Conservation (phyloP, 1,139 yeast genomes). For the Dujonia santamariae region DNA sequence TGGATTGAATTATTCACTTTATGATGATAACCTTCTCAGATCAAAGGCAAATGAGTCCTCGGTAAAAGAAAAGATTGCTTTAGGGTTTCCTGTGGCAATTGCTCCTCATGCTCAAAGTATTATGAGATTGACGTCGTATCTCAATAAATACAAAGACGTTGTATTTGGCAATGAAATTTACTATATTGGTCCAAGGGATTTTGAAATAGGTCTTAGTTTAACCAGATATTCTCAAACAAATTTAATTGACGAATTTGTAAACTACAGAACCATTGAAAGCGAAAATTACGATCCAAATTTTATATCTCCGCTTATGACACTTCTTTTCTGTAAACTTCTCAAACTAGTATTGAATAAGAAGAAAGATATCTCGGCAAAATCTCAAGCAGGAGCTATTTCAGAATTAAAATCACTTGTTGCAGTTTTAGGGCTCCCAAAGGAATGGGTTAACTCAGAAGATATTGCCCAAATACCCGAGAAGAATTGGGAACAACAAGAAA, state of each 20-base stretch:
- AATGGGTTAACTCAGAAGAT: slow-evolving; percentile 50
- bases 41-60: slow-evolving; percentile 19
- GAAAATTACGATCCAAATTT: slow-evolving; percentile 13
- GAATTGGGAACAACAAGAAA: slow-evolving; percentile 10
- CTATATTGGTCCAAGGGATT: slow-evolving; percentile 42
- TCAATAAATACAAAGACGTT: slow-evolving; percentile 38
- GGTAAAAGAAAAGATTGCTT: slow-evolving; percentile 22
- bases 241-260: slow-evolving; percentile 12
- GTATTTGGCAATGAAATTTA: slow-evolving; percentile 27
- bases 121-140: slow-evolving; percentile 38
- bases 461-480: slow-evolving; percentile 18
- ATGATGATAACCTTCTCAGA: slow-evolving; percentile 34
- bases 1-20: slow-evolving; percentile 33
- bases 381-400: slow-evolving; percentile 30
- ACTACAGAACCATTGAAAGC: slow-evolving; percentile 11
- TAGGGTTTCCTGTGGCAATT: slow-evolving; percentile 27
- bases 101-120: slow-evolving; percentile 48
- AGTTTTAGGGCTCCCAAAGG: slow-evolving; percentile 41
- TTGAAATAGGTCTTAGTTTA: slow-evolving; percentile 48
- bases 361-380: slow-evolving; percentile 26
- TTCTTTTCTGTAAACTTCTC: slow-evolving; percentile 32
- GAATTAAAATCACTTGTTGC: slow-evolving; percentile 37
- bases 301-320: slow-evolving; percentile 33
- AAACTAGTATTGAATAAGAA: slow-evolving; percentile 42
- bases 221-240: slow-evolving; percentile 12